Evolutionary conservation across 441 rosid genomes (phyloP).

Genomic region (Syzygium malaccense): DNA sequence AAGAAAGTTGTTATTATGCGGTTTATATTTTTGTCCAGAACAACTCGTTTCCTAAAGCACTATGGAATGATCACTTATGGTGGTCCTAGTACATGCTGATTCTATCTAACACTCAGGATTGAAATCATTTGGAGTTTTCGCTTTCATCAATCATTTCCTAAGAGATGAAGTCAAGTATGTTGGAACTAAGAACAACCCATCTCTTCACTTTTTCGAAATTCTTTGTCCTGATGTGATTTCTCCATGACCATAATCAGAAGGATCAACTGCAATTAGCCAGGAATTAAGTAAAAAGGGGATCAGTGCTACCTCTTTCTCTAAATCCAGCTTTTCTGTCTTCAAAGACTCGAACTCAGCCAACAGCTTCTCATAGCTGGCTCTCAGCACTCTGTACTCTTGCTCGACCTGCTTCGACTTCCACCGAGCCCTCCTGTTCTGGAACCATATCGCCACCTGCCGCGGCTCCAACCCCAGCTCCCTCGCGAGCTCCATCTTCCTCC

Average conservation of each 20-base stretch:
- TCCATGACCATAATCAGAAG: neutral
- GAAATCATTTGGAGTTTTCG: neutral
- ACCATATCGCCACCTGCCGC: constrained; percentile 80
- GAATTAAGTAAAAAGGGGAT: neutral
- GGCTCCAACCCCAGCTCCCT: constrained; percentile 68
- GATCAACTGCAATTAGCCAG: neutral
- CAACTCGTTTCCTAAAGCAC: neutral
- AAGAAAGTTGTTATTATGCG: neutral
- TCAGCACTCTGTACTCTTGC: constrained; percentile 43
- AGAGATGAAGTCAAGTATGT: neutral
- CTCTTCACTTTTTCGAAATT: neutral
- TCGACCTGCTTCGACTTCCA: constrained; percentile 73
- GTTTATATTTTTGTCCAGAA: neutral
- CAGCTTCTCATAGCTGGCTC: constrained; percentile 38
- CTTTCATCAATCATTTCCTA: neutral
- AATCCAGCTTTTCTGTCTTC: constrained; percentile 48
- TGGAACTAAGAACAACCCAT: neutral
- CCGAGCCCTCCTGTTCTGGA: constrained; percentile 78
- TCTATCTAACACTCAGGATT: neutral
- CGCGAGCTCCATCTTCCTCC: constrained; percentile 56
- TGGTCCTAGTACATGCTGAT: neutral
- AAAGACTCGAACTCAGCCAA: constrained; percentile 37
- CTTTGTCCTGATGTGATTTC: neutral
- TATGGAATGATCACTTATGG: neutral
- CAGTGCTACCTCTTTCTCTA: constrained; percentile 38